Percentiles rank a stretch among this genome's conserved stretches.
Evolutionary conservation across 2,329 filamentous ascomycete genomes (phyloP).

Genomic region (Alternaria sp.): DNA sequence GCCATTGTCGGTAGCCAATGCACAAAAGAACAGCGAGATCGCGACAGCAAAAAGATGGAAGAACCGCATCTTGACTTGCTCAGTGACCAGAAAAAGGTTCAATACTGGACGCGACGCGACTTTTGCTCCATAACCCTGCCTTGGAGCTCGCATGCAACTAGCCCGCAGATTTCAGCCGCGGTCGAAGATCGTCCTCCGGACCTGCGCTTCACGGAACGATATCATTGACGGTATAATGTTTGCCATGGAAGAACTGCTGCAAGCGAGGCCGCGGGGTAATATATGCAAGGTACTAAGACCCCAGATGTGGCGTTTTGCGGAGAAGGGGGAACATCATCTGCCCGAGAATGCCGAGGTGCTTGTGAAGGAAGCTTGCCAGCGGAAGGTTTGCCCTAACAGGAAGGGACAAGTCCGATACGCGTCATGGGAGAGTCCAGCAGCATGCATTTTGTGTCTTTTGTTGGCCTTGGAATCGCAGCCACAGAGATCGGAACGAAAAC

Average conservation of each 20-base stretch:
- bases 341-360: slow-evolving; percentile 13
- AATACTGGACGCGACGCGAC: not conserved
- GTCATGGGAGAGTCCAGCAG: not conserved
- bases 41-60: slow-evolving; percentile 14
- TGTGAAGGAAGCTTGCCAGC: not conserved
- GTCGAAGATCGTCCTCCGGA: not conserved
- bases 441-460: not conserved
- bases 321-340: slow-evolving; percentile 7
- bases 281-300: slow-evolving; percentile 20
- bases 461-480: not conserved
- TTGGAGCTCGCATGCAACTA: not conserved
- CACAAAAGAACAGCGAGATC: slow-evolving; percentile 20
- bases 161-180: not conserved
- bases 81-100: not conserved
- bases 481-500: not conserved
- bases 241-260: not conserved
- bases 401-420: not conserved
- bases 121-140: slow-evolving; percentile 2
- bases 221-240: slow-evolving; percentile 22
- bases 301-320: slow-evolving; percentile 5
- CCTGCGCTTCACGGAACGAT: slow-evolving; percentile 3
- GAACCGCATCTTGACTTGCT: slow-evolving; percentile 19
- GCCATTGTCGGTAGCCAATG: slow-evolving; percentile 38
- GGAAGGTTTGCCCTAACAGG: not conserved
- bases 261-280: slow-evolving; percentile 5